These are phyloP conservation scores for Cystofilobasidium capitatum DNA, from an alignment of 768 basidiomycete genomes.

Conservation along the genomic window DNA sequence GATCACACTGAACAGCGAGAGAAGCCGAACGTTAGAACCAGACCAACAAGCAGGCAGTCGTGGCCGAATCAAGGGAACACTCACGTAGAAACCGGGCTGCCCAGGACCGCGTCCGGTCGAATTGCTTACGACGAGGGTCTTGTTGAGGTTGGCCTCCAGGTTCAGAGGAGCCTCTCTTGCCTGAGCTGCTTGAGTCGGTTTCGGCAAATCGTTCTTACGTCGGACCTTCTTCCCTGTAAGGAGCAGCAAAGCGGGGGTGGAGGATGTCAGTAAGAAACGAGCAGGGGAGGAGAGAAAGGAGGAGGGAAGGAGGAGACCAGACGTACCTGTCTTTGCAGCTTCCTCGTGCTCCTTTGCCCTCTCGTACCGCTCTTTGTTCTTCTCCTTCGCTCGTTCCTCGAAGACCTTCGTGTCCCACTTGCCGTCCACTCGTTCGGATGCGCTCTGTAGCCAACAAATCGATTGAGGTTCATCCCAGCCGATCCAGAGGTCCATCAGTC, in stretches of 20 bases:
- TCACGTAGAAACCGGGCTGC: constrained; percentile 73
- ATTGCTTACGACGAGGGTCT: constrained; percentile 85
- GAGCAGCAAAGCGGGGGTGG: neutral
- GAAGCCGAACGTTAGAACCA: neutral
- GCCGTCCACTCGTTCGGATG: neutral
- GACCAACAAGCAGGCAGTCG: neutral
- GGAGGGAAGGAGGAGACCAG: neutral
- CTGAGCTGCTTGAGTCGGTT: constrained; percentile 87
- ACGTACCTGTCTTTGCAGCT: neutral
- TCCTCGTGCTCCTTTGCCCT: neutral
- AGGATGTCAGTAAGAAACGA: neutral
- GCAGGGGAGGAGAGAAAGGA: neutral
- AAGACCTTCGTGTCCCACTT: neutral
- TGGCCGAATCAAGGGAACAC: constrained; percentile 17
- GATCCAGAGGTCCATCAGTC: no score
- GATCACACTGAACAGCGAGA: constrained; percentile 52
- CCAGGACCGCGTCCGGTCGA: constrained; percentile 73
- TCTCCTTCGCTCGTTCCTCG: constrained; percentile 4
- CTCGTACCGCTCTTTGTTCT: constrained; percentile 2
- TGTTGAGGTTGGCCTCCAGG: constrained; percentile 87
- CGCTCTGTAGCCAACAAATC: neutral
- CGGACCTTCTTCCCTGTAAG: constrained; percentile 59
- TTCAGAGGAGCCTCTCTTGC: constrained; percentile 73
- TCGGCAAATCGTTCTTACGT: constrained; percentile 56
- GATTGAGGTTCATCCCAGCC: no score